A percentile compares a stretch with the other conserved stretches of the same genome.
These are phyloP conservation scores for Diutina ranongensis DNA, from an alignment of 1,139 yeast genomes.

Conservation along the genomic window DNA sequence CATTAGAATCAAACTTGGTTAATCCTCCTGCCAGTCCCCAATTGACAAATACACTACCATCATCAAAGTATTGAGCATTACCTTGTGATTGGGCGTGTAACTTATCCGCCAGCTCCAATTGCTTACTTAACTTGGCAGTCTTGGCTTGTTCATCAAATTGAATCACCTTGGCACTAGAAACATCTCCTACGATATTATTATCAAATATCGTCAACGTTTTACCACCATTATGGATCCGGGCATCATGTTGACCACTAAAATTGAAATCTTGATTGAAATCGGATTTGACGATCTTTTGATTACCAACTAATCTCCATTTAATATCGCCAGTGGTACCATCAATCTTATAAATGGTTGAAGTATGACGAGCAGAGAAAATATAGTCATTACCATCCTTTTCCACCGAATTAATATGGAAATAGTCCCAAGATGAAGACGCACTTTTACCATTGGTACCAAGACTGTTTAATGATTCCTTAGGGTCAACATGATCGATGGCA, in stretches of 20 bases:
- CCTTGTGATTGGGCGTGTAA: slow-evolving; percentile 27
- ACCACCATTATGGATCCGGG: slow-evolving; percentile 16
- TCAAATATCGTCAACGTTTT: slow-evolving; percentile 24
- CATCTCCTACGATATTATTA: slow-evolving; percentile 25
- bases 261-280: slow-evolving; percentile 15
- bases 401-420: slow-evolving; percentile 29
- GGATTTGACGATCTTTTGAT: slow-evolving; percentile 16
- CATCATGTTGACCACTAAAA: slow-evolving; percentile 29
- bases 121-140: slow-evolving; percentile 18
- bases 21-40: slow-evolving; percentile 31
- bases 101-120: slow-evolving; percentile 17
- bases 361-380: slow-evolving; percentile 24
- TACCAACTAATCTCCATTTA: slow-evolving; percentile 23
- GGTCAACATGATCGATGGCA: slow-evolving; percentile 24
- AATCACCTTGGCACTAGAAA: slow-evolving; percentile 21
- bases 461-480: slow-evolving; percentile 17
- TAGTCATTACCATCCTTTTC: slow-evolving; percentile 26
- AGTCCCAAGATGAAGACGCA: slow-evolving; percentile 30
- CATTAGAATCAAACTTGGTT: slow-evolving; percentile 21
- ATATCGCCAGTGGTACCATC: slow-evolving; percentile 25
- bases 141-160: slow-evolving; percentile 20
- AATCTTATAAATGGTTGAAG: slow-evolving; percentile 23
- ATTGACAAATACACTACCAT: slow-evolving; percentile 25
- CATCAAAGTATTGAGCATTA: slow-evolving; percentile 22
- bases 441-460: slow-evolving; percentile 16